Base-by-base conservation (phyloP, 1,139 yeast species). In the Meyerozyma athensensis region DNA sequence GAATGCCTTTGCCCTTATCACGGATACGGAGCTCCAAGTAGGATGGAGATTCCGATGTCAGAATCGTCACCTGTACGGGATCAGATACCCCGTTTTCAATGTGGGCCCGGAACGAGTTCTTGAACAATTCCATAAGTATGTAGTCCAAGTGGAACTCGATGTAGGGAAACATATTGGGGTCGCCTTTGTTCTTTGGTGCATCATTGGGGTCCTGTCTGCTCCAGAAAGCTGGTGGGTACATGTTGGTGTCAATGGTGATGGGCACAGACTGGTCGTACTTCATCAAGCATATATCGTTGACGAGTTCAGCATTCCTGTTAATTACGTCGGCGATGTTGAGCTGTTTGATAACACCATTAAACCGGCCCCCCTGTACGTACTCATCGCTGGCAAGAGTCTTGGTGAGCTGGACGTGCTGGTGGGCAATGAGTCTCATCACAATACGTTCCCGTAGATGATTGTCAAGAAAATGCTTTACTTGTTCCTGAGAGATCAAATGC, bases 1-100 rank as follows among this genome's bases (percentile, higher is more conserved):
- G 73, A 18, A 92, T 86, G 3, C 98, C 98, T 42, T 89, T 87
- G 7, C 97, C 98, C 42, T 77, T 75, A 59, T 90, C 98, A 35
- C 96, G 69, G 31, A 90, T 69, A 42, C 96, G 69, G 9, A 90
- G 68, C 42, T 81, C 86, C 43, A 84, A 56, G 26, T 51, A 52
- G 36, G 61, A 40, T 2, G 71, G 68, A 10, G 50, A 40, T 53
- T 70, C 61, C 2, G 80, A 73, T 8, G 76, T 71, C 14, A 85
- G 77, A 5, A 90, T 72, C 1, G 95, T 79, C 3, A 84, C 74
- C 38, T 74, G 68, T 1, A 90, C 77, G 1, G 96, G 94, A 13
- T 68, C 72, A 1, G 63, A 59, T 4, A 75, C 68, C 1, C 64
- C 59, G 43, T 78, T 80, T 53, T 86, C 96, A 35, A 89, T 81